Evolutionary conservation across 768 basidiomycete genomes (phyloP).

Genomic region (Tricholoma terreum): DNA sequence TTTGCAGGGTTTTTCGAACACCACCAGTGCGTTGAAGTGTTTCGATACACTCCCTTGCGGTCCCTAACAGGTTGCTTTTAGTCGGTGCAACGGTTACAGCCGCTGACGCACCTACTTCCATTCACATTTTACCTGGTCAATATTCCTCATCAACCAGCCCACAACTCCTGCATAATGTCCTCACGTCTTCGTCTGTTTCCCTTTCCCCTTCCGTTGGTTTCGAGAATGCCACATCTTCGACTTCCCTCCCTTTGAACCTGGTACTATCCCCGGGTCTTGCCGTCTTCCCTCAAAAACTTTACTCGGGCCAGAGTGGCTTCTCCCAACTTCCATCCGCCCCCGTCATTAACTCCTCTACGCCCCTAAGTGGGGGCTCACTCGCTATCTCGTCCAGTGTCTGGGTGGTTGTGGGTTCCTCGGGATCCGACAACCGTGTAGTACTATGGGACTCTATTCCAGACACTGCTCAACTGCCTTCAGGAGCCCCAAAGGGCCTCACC

Average conservation of each 20-base stretch:
- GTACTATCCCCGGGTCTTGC: conserved; percentile 65
- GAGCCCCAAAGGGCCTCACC: conserved; percentile 46
- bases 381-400: conserved; percentile 67
- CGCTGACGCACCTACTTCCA: conserved; percentile 45
- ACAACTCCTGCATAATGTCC: conserved; percentile 61
- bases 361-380: conserved; percentile 58
- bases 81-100: conserved; percentile 70
- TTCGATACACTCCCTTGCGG: conserved; percentile 9
- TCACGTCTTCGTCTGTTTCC: conserved; percentile 63
- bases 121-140: conserved; percentile 74
- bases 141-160: conserved; percentile 73
- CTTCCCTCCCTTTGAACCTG: conserved; percentile 66
- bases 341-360: conserved; percentile 43
- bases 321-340: conserved; percentile 52
- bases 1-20: conserved; percentile 74
- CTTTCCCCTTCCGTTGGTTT: conserved; percentile 64
- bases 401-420: conserved; percentile 53
- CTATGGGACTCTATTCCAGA: conserved; percentile 83
- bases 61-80: conserved; percentile 23
- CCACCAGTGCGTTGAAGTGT: conserved; percentile 45
- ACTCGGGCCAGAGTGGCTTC: conserved; percentile 64
- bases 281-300: conserved; percentile 59
- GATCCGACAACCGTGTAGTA: conserved; percentile 57
- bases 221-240: conserved; percentile 47
- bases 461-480: conserved; percentile 59